Percentiles rank a stretch among this genome's conserved stretches.
These are phyloP conservation scores for Backusella psychrophila DNA, from an alignment of 192 early-diverging fungal genomes.

Conservation along the genomic window DNA sequence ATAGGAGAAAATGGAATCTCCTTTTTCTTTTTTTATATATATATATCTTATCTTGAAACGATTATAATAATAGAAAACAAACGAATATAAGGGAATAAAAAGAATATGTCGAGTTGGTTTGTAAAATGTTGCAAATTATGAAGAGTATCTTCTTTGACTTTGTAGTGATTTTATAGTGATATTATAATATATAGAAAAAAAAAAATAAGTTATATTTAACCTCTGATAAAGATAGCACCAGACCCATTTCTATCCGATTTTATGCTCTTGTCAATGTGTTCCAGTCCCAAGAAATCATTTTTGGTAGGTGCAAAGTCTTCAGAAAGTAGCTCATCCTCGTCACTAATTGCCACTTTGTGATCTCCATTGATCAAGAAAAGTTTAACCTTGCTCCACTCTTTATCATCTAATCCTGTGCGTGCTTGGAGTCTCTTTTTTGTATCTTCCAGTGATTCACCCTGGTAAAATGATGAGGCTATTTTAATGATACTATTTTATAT, in stretches of 20 bases:
- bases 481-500: too few species aligned
- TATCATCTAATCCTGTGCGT: slow-evolving; percentile 75
- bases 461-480: too few species aligned
- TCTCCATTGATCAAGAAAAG: slow-evolving; percentile 42
- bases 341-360: neutral
- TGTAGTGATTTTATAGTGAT: neutral
- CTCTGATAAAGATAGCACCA: slow-evolving; percentile 29
- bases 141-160: neutral
- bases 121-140: neutral
- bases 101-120: neutral
- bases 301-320: slow-evolving; percentile 18
- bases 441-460: slow-evolving; percentile 67
- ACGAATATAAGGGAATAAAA: neutral
- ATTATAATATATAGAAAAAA: neutral
- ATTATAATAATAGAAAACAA: neutral
- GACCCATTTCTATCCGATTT: slow-evolving; percentile 11
- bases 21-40: neutral
- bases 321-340: slow-evolving; percentile 30
- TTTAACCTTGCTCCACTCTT: slow-evolving; percentile 76
- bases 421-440: slow-evolving; percentile 73
- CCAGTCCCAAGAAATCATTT: slow-evolving; percentile 46
- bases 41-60: neutral
- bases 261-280: slow-evolving; percentile 42
- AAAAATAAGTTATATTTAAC: slow-evolving; percentile 18
- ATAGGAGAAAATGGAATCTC: neutral